Percentiles rank a stretch among this genome's conserved stretches.
phyloP scores from a whole-genome alignment of 2,329 filamentous ascomycete genomes.

The Monilinia polystroma region DNA sequence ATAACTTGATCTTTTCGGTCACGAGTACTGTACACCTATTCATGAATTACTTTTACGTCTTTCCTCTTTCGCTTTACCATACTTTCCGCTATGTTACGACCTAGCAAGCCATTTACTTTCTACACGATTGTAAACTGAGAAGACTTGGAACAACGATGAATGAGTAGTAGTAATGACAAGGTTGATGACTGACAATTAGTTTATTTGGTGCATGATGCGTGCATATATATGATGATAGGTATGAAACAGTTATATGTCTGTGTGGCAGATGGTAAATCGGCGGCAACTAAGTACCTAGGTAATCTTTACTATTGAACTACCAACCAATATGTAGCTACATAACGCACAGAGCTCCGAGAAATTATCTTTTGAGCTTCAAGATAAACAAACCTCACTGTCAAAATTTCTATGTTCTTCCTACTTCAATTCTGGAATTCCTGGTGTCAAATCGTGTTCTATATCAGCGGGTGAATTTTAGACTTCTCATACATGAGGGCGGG shows the following conservation, averaged over 20 bases:
- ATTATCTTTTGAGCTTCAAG: not conserved
- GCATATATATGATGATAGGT: not conserved
- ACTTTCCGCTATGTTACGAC: too few species aligned
- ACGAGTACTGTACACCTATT: too few species aligned
- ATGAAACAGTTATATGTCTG: not conserved
- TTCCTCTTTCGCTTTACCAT: too few species aligned
- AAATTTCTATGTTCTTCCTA: not conserved
- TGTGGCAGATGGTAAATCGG: too few species aligned
- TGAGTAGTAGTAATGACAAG: not conserved
- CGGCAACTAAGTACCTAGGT: not conserved
- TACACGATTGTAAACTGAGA: too few species aligned
- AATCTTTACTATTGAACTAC: too few species aligned
- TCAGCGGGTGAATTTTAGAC: not conserved
- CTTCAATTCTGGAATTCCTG: not conserved
- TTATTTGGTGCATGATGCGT: not conserved
- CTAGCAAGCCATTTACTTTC: too few species aligned
- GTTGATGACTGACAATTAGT: not conserved
- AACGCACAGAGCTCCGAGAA: slow-evolving; percentile 1
- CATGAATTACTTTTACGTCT: too few species aligned
- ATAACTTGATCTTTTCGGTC: too few species aligned
- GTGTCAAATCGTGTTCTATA: not conserved
- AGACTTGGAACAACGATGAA: too few species aligned
- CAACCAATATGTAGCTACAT: not conserved
- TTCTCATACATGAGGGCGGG: not conserved
- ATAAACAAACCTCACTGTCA: not conserved